phyloP scores from a whole-genome alignment of 2,329 filamentous ascomycete species.

The Xylariaceae sp. region DNA sequence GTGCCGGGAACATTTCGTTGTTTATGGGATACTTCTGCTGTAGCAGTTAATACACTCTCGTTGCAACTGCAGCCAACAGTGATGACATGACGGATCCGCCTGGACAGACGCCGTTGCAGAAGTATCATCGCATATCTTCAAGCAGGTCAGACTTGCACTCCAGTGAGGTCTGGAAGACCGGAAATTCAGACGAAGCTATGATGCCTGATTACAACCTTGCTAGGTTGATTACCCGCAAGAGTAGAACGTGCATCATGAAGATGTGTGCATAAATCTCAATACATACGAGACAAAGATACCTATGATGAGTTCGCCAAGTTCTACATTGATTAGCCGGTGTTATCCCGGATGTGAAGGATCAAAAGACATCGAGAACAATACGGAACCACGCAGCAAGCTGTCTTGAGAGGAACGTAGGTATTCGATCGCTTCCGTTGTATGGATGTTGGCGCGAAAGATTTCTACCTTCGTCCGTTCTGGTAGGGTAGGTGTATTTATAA shows the following conservation, averaged over 20 bases:
- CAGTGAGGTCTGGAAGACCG: neutral
- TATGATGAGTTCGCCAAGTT: neutral
- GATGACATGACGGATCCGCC: neutral
- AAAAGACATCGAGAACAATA: neutral
- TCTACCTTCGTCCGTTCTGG: too few relatives aligned
- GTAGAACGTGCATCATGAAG: neutral
- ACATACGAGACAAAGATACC: neutral
- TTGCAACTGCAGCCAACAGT: conserved; percentile 1
- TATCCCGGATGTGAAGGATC: neutral
- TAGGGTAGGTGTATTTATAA: neutral
- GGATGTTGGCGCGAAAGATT: too few relatives aligned
- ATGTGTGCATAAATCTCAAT: neutral
- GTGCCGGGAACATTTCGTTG: conserved; percentile 4
- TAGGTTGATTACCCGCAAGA: neutral
- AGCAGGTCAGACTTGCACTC: neutral
- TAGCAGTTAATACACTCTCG: conserved; percentile 25
- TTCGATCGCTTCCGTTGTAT: too few relatives aligned
- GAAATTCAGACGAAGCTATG: neutral
- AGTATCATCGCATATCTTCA: neutral
- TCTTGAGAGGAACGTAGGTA: neutral
- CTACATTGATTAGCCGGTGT: neutral
- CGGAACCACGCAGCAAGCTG: neutral
- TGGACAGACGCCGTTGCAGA: neutral
- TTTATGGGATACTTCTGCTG: conserved; percentile 21
- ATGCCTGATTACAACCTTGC: neutral